These are phyloP conservation scores for Baorangia bicolor DNA, from an alignment of 768 basidiomycete genomes.

Conservation along the genomic window DNA sequence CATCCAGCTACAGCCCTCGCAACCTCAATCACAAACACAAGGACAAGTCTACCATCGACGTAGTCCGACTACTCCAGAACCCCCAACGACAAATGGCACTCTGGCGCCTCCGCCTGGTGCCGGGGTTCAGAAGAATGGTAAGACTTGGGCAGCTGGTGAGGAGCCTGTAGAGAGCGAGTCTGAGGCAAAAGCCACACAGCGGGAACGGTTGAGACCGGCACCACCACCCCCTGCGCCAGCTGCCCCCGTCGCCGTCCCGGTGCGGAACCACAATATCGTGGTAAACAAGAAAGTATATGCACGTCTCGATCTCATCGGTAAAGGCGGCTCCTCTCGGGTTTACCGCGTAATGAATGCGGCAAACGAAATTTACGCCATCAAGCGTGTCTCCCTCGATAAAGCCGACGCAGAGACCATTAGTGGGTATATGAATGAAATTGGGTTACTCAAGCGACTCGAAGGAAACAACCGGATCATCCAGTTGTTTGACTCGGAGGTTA, in stretches of 20 bases:
- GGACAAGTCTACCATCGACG: constrained; percentile 51
- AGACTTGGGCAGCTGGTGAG: constrained; percentile 49
- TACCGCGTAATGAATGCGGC: constrained; percentile 81
- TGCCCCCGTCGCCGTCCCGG: constrained; percentile 19
- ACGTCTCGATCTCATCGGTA: constrained; percentile 86
- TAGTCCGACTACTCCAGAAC: constrained; percentile 70
- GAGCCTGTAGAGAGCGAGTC: constrained; percentile 39
- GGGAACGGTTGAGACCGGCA: constrained; percentile 33
- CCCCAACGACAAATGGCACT: constrained; percentile 42
- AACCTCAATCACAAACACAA: constrained; percentile 20
- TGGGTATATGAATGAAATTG: constrained; percentile 96
- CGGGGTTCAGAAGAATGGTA: constrained; percentile 29
- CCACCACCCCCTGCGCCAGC: constrained; percentile 35
- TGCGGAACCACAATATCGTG: constrained; percentile 41
- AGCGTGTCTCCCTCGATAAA: constrained; percentile 87
- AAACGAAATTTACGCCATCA: constrained; percentile 85
- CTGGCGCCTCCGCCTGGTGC: constrained; percentile 17
- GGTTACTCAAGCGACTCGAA: constrained; percentile 86
- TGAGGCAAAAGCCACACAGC: constrained; percentile 27
- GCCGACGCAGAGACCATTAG: constrained; percentile 86
- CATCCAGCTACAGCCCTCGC: constrained; percentile 24
- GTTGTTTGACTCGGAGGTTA: constrained; percentile 88
- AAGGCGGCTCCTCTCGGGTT: constrained; percentile 94
- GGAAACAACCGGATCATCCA: constrained; percentile 93
- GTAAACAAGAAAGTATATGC: constrained; percentile 79